Evolutionary conservation across 768 basidiomycete genomes (phyloP), one percentile per base, ranked within the genome.

Genomic region (Tylopilus rubrobrunneus): DNA sequence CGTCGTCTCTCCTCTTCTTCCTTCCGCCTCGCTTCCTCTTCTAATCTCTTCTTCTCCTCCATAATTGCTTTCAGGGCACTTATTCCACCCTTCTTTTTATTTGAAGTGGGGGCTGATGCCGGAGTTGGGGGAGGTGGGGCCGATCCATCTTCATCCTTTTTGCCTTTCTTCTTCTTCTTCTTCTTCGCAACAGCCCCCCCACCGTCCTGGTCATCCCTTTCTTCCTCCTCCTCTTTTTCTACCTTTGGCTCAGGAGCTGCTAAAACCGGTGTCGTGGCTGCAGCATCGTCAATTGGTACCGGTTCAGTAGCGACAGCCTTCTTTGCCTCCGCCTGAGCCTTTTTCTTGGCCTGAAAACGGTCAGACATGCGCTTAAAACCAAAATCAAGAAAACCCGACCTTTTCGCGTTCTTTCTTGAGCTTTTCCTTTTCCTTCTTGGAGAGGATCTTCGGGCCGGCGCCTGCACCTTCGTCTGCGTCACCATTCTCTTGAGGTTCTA

Each of bases 401-500:
- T 97, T 97, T 76, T 97, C 94, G 48, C 85, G 83, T 73, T 98
- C 95, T 74, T 98, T 98, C 82, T 98, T 98, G 56, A 96, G 76
- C 68, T 86, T 86, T 69, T 98, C 95, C 74, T 98, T 98, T 78
- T 98, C 92, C 69, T 96, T 97, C 76, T 98, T 98, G 17, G 87
- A 86, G 34, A 97, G 71, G 31, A 96, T 67, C 71, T 87, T 85
- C 4, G 76, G 75, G 14, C 82, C 89, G 46, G 71, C 72, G 48
- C 78, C 84, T 29, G 79, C 76, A 5, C 59, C 78, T 1, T 67
- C 84, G 7, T 78, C 82, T 23, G 74, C 80, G 21, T 76, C 78
- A 12, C 70, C 71, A 19, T 67, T 71, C 37, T 69, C 68, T 34
- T 64, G 74, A 25, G 70, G 46, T 17, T 71, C 73, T 6, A 60